Evolutionary conservation across 2,329 filamentous ascomycete species (phyloP).

Genomic region (Cladosporium sphaerospermum): DNA sequence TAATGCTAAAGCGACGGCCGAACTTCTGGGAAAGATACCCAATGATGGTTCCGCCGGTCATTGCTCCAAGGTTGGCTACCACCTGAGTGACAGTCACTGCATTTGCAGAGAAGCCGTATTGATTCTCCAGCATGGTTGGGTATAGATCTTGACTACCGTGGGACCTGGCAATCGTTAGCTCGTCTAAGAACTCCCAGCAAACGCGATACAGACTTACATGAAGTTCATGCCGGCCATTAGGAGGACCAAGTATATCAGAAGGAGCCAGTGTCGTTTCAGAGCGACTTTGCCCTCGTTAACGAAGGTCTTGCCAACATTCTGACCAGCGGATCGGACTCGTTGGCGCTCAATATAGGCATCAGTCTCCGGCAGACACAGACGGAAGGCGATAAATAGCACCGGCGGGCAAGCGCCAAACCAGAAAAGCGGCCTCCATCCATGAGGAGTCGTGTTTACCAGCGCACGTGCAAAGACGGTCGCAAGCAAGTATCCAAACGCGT

Average conservation of each 20-base stretch:
- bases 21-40: conserved; percentile 43
- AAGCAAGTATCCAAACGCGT: conserved; percentile 59
- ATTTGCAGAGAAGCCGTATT: conserved; percentile 48
- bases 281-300: conserved; percentile 71
- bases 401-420: conserved; percentile 85
- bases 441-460: conserved; percentile 67
- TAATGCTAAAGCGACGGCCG: conserved; percentile 43
- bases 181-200: background rate
- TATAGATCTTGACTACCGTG: conserved; percentile 67
- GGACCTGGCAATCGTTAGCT: conserved; percentile 33
- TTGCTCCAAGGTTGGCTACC: conserved; percentile 46
- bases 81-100: conserved; percentile 45
- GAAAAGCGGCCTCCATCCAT: conserved; percentile 78
- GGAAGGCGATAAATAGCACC: conserved; percentile 71
- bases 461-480: conserved; percentile 42
- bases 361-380: conserved; percentile 73
- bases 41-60: conserved; percentile 41
- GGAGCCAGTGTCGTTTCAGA: conserved; percentile 69
- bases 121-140: conserved; percentile 54
- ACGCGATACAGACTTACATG: conserved; percentile 45
- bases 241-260: conserved; percentile 74
- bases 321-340: conserved; percentile 53
- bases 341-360: conserved; percentile 63
- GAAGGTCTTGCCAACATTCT: conserved; percentile 61
- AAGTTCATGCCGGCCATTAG: conserved; percentile 92